Evolutionary conservation across 768 basidiomycete genomes (phyloP).

Genomic region (Boletus edulis): DNA sequence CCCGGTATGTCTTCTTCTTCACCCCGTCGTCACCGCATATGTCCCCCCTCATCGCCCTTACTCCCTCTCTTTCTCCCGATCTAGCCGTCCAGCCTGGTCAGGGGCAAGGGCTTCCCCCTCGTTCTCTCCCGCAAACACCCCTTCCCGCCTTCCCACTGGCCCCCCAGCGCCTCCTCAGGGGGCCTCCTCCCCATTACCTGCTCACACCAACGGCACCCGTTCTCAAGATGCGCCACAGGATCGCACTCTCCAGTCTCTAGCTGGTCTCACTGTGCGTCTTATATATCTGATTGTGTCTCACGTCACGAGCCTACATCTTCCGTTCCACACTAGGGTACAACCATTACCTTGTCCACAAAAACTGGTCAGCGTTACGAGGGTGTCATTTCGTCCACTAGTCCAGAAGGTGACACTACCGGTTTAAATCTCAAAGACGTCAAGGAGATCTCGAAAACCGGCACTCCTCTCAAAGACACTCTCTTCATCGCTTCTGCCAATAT

Average conservation of each 20-base stretch:
- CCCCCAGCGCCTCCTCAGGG: conserved; percentile 36
- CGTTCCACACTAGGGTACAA: conserved; percentile 57
- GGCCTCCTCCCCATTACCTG: conserved; percentile 43
- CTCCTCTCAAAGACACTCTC: conserved; percentile 64
- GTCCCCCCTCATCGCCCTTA: conserved; percentile 9
- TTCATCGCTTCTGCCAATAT: conserved; percentile 75
- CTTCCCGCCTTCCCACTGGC: conserved; percentile 42
- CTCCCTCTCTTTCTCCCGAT: conserved; percentile 6
- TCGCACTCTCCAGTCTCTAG: conserved; percentile 60
- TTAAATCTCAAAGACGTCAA: conserved; percentile 77
- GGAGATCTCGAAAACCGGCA: conserved; percentile 64
- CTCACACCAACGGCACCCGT: conserved; percentile 46
- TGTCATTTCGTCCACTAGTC: conserved; percentile 55
- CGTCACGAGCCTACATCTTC: conserved; percentile 16
- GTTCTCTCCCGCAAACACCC: conserved; percentile 51
- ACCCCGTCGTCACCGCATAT: conserved; percentile 13
- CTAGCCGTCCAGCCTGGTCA: conserved; percentile 59
- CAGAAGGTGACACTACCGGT: conserved; percentile 67
- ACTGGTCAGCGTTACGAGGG: conserved; percentile 73
- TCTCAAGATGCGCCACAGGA: conserved; percentile 50
- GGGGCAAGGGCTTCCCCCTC: conserved; percentile 68
- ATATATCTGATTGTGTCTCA: conserved; percentile 7
- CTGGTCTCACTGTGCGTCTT: conserved; percentile 66
- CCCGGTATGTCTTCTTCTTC: conserved; percentile 43
- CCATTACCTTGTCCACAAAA: conserved; percentile 74